Evolutionary conservation across 768 basidiomycete species (phyloP).

Genomic region (Rhodotorula graminis): DNA sequence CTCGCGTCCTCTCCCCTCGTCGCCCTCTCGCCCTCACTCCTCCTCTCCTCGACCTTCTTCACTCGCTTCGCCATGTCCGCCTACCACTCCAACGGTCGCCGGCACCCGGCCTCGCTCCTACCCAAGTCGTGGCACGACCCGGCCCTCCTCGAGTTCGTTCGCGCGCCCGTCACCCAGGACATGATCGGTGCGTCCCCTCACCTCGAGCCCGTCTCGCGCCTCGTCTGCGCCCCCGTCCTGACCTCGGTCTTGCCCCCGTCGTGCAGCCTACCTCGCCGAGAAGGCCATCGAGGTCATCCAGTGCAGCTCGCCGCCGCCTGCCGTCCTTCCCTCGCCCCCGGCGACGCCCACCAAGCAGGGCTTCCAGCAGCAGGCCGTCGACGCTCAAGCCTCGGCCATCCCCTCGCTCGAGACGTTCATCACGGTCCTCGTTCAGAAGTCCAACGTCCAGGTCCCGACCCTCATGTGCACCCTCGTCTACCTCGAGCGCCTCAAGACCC

Average conservation of each 20-base stretch:
- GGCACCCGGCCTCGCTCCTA: slow-evolving; percentile 71
- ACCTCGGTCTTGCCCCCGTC: too few relatives aligned
- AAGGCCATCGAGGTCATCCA: slow-evolving; percentile 72
- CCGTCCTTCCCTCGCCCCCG: slow-evolving; percentile 63
- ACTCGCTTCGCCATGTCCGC: background rate
- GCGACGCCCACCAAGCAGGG: slow-evolving; percentile 57
- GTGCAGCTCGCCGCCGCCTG: slow-evolving; percentile 45
- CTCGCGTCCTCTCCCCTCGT: background rate
- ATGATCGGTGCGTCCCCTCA: slow-evolving; percentile 67
- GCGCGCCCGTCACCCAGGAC: slow-evolving; percentile 69
- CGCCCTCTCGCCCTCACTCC: background rate
- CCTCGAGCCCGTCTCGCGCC: too few relatives aligned
- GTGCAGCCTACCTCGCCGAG: slow-evolving; percentile 64
- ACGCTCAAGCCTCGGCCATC: slow-evolving; percentile 45
- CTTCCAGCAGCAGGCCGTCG: slow-evolving; percentile 39
- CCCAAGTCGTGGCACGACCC: slow-evolving; percentile 73
- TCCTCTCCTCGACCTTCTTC: background rate
- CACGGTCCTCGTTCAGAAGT: slow-evolving; percentile 66
- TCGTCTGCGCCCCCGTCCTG: too few relatives aligned
- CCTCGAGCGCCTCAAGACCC: slow-evolving; percentile 76
- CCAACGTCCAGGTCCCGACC: slow-evolving; percentile 85
- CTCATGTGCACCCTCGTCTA: slow-evolving; percentile 86
- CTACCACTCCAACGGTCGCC: slow-evolving; percentile 30
- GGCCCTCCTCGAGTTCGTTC: slow-evolving; percentile 72
- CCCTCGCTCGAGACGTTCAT: slow-evolving; percentile 83